phyloP scores from a whole-genome alignment of 2,329 filamentous ascomycete species.

The Xylariales sp. region DNA sequence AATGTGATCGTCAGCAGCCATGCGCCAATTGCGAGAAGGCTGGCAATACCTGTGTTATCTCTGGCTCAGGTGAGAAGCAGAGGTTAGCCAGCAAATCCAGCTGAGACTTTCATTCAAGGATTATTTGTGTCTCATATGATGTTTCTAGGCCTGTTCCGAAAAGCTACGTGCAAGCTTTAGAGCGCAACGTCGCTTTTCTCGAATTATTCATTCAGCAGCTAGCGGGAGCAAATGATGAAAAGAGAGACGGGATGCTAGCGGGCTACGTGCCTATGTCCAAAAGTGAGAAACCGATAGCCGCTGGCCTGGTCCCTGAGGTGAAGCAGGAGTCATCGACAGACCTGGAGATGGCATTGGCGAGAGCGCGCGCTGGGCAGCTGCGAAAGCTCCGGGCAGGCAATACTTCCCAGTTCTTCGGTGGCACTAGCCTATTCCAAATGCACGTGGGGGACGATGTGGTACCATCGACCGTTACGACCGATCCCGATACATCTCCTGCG shows the following conservation, averaged over 20 bases:
- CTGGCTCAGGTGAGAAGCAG: conserved; percentile 10
- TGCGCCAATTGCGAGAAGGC: conserved; percentile 8
- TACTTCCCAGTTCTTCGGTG: conserved; percentile 42
- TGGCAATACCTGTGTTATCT: conserved; percentile 8
- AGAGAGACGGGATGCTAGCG: conserved; percentile 37
- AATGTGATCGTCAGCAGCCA: conserved; percentile 8
- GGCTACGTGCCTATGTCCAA: too few relatives aligned
- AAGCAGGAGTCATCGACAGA: conserved; percentile 10
- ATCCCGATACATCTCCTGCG: conserved; percentile 1
- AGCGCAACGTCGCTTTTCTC: conserved; percentile 40
- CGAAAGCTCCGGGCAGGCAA: conserved; percentile 31
- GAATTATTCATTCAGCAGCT: conserved; percentile 40
- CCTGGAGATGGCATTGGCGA: conserved; percentile 20
- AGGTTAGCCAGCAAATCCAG: conserved; percentile 2
- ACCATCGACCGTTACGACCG: conserved; percentile 1
- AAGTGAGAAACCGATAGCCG: too few relatives aligned
- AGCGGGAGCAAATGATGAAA: conserved; percentile 30
- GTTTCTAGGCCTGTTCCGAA: conserved; percentile 35
- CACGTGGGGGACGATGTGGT: conserved; percentile 22
- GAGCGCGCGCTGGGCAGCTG: conserved; percentile 30
- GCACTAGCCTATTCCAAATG: conserved; percentile 41
- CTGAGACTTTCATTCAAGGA: too few relatives aligned
- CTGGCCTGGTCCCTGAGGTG: conserved; percentile 8
- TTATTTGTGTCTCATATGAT: not conserved
- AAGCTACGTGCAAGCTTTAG: conserved; percentile 42